A percentile compares a stretch with the other conserved stretches of the same genome.
phyloP scores from a whole-genome alignment of 2,329 filamentous ascomycete genomes.

The Beauveria medogensis region DNA sequence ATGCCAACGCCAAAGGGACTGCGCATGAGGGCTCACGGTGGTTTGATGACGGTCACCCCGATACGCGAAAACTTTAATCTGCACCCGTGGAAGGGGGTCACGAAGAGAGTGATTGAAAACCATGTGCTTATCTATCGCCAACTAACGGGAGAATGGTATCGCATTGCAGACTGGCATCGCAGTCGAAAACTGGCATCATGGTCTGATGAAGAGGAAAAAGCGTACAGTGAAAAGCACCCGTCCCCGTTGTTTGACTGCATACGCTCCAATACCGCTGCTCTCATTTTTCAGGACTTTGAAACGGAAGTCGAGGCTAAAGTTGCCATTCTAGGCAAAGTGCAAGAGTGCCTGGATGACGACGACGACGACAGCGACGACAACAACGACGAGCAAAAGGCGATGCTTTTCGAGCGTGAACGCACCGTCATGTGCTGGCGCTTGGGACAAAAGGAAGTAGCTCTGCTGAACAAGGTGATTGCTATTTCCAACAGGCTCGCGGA shows the following conservation, averaged over 20 bases:
- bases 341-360: not conserved
- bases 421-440: slow-evolving; percentile 2
- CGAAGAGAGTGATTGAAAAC: slow-evolving; percentile 12
- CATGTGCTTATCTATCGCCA: slow-evolving; percentile 13
- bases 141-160: slow-evolving; percentile 13
- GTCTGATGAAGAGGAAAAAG: slow-evolving; percentile 13
- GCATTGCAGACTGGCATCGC: slow-evolving; percentile 16
- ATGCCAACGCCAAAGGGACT: slow-evolving; percentile 15
- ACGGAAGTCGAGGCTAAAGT: not conserved
- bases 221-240: slow-evolving; percentile 11
- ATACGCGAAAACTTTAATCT: slow-evolving; percentile 7
- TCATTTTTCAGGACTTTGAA: slow-evolving; percentile 12
- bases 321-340: not conserved
- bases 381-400: not conserved
- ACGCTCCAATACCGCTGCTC: slow-evolving; percentile 10
- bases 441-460: not conserved
- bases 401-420: not conserved
- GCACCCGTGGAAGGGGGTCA: slow-evolving; percentile 15
- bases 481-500: slow-evolving; percentile 2
- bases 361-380: not conserved
- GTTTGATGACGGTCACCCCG: slow-evolving; percentile 8
- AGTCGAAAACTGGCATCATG: slow-evolving; percentile 14
- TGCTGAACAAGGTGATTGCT: slow-evolving; percentile 1
- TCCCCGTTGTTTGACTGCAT: slow-evolving; percentile 15
- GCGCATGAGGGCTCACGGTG: slow-evolving; percentile 13